A percentile compares a stretch with the other conserved stretches of the same genome.
Conservation (phyloP, 805 yeast genomes). For the Ogataea pini region DNA sequence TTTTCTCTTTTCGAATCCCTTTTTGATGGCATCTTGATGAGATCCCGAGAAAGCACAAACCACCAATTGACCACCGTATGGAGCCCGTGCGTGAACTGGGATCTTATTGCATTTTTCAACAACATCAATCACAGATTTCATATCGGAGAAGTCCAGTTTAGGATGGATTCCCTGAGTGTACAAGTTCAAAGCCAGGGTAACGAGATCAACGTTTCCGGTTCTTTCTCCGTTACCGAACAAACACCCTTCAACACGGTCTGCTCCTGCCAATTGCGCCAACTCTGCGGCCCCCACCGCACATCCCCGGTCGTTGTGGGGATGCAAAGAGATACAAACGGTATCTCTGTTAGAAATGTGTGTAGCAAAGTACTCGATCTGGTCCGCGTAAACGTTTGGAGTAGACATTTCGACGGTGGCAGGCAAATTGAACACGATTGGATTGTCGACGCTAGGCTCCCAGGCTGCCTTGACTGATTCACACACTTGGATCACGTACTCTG, state of each 20-base stretch:
- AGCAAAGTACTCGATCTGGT: constrained; percentile 74
- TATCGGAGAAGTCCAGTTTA: constrained; percentile 67
- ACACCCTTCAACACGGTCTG: constrained; percentile 83
- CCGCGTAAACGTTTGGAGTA: constrained; percentile 75
- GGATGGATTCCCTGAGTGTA: constrained; percentile 79
- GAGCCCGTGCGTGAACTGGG: constrained; percentile 73
- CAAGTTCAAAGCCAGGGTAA: constrained; percentile 73
- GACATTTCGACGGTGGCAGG: constrained; percentile 84
- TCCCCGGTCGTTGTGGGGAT: constrained; percentile 82
- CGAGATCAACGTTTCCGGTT: constrained; percentile 80
- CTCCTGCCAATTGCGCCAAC: constrained; percentile 75
- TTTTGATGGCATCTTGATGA: constrained; percentile 41
- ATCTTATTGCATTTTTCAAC: constrained; percentile 78
- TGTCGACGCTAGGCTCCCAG: constrained; percentile 73
- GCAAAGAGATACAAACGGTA: constrained; percentile 69
- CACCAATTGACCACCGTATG: constrained; percentile 77
- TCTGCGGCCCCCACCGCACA: constrained; percentile 85
- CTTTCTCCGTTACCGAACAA: constrained; percentile 83
- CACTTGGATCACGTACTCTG: constrained; percentile 69
- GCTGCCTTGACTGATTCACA: constrained; percentile 78
- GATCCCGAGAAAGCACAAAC: constrained; percentile 76
- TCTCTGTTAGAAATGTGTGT: constrained; percentile 69
- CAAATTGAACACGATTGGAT: constrained; percentile 73
- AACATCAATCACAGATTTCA: constrained; percentile 64
- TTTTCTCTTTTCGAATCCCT: constrained; percentile 39